Percentiles rank a stretch among this genome's conserved stretches.
These are phyloP conservation scores for Galerina marginata DNA, from an alignment of 768 basidiomycete species.

Conservation along the genomic window DNA sequence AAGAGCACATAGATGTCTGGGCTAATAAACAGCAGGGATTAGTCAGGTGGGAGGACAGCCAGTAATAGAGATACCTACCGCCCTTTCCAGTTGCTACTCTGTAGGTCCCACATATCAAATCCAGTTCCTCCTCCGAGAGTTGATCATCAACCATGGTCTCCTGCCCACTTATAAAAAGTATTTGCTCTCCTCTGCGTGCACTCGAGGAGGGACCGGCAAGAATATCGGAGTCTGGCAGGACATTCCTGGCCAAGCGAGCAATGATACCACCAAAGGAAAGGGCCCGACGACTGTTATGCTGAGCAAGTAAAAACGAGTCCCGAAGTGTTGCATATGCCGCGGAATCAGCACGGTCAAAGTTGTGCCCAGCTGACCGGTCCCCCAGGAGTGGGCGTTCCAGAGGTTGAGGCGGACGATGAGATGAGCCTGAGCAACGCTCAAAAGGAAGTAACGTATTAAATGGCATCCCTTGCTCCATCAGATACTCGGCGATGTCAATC, in stretches of 20 bases:
- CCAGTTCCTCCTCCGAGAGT: constrained; percentile 14
- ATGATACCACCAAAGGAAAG: constrained; percentile 15
- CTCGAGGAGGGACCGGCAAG: constrained; percentile 15
- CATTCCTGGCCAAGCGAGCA: constrained; percentile 11
- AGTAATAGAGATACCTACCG: neutral
- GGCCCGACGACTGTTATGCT: constrained; percentile 12
- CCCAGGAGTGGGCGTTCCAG: constrained; percentile 14
- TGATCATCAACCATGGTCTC: constrained; percentile 18
- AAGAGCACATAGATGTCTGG: constrained; percentile 17
- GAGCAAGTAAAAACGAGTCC: constrained; percentile 3
- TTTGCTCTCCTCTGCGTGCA: constrained; percentile 1
- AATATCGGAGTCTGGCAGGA: neutral
- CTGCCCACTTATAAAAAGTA: neutral
- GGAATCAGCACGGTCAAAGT: constrained; percentile 16
- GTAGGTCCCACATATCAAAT: constrained; percentile 23
- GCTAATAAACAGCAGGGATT: neutral
- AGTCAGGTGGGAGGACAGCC: neutral
- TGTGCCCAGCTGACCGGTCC: neutral
- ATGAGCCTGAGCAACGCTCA: no score
- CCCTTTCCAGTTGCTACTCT: constrained; percentile 13
- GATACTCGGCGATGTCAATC: no score
- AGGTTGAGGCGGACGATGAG: neutral
- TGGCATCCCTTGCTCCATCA: no score
- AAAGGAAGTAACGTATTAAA: no score
- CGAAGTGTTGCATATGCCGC: constrained; percentile 5